A percentile compares a stretch with the other conserved stretches of the same genome.
Evolutionary conservation across 192 early-diverging fungal species (phyloP).

Genomic region (Rhizophlyctis rosea): DNA sequence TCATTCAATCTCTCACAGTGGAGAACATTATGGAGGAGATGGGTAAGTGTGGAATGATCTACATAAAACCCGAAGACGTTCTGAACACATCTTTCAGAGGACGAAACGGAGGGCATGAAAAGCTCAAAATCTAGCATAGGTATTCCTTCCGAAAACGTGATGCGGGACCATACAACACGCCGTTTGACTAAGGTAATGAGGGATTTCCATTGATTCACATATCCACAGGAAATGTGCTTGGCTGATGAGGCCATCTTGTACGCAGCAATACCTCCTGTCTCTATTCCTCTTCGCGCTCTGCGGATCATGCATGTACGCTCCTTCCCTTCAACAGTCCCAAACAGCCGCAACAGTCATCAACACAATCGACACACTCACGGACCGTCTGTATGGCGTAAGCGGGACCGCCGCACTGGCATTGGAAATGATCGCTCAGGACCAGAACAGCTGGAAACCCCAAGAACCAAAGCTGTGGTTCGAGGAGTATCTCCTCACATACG

Average conservation of each 20-base stretch:
- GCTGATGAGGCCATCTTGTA: too few species aligned
- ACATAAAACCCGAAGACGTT: too few species aligned
- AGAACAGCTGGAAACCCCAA: slow-evolving; percentile 6
- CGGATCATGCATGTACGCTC: not conserved
- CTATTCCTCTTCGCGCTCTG: not conserved
- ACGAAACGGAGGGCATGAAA: too few species aligned
- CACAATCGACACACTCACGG: too few species aligned
- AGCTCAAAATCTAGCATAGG: too few species aligned
- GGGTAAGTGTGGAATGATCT: not conserved
- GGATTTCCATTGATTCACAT: too few species aligned
- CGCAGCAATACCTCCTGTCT: too few species aligned
- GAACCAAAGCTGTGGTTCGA: slow-evolving; percentile 5
- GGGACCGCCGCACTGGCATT: slow-evolving; percentile 9
- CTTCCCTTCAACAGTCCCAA: not conserved
- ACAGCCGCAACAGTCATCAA: too few species aligned
- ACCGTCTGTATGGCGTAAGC: slow-evolving; percentile 2
- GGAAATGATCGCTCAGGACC: slow-evolving; percentile 14
- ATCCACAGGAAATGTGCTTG: too few species aligned
- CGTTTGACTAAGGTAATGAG: not conserved
- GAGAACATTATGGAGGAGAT: not conserved
- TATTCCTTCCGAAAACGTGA: not conserved
- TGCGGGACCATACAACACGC: not conserved
- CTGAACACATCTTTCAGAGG: too few species aligned
- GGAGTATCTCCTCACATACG: not conserved
- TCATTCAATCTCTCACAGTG: too few species aligned